Evolutionary conservation across 2,329 filamentous ascomycete species (phyloP), one percentile per base, ranked within the genome.

Genomic region (Hypomyces perniciosus): DNA sequence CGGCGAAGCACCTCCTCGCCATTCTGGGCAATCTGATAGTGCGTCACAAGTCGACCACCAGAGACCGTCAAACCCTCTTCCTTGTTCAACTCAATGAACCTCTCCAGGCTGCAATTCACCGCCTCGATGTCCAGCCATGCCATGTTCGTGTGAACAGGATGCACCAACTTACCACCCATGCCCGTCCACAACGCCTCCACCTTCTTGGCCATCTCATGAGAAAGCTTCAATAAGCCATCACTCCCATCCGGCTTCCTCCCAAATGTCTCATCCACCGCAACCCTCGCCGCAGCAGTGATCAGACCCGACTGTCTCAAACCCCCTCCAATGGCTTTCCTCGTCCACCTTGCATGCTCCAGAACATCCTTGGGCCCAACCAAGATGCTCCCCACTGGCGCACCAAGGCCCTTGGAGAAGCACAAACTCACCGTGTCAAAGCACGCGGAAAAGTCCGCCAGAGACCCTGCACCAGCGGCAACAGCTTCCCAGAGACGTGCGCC

Each of bases 61-160:
- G 65, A 55, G 4, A 76, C 58, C 53, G 67, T 70, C 51, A 80
- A 60, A 0, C 76, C 76, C 8, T 63, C 68, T 33, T 71, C 70
- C 44, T 62, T 61, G 5, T 70, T 71, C 31, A 75, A 62, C 57
- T 68, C 62, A 10, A 64, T 61, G 46, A 79, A 70, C 37, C 61
- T 65, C 49, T 64, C 64, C 5, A 46, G 54, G 10, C 65, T 63
- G 54, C 74, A 72, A 2, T 80, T 79, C 8, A 80, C 78, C 1
- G 77, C 76, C 30, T 81, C 77, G 12, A 93, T 71, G 65, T 95
- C 85, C 52, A 95, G 62, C 89, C 88, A 95, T 33, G 89, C 81
- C 88, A 95, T 95, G 69, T 95, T 95, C n/a, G 90, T 95, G 63
- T 95, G 84, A 1, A 87, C 84, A 0, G 86, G 85, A 53, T 84